phyloP scores from a whole-genome alignment of 2,329 filamentous ascomycete genomes.

The Fusarium continuum region DNA sequence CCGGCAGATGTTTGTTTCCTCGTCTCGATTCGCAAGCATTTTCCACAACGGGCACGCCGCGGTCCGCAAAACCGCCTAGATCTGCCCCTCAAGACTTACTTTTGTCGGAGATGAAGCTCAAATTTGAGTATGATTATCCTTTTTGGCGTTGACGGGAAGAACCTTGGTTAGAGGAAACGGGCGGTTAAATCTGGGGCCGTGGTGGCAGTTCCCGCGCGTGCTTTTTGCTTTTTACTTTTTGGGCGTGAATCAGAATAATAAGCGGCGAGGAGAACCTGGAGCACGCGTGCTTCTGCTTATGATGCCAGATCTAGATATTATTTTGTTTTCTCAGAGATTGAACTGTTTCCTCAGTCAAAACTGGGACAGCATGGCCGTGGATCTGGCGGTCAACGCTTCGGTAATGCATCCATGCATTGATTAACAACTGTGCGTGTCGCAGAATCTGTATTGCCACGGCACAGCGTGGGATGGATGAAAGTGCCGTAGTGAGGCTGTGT shows the following conservation, averaged over 20 bases:
- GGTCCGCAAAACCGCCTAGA: not conserved
- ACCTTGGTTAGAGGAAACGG: slow-evolving; percentile 17
- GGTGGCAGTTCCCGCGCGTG: slow-evolving; percentile 12
- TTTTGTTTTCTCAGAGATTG: too few species aligned
- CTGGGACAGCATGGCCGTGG: not conserved
- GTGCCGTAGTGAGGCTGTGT: slow-evolving; percentile 16
- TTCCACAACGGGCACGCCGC: slow-evolving; percentile 1
- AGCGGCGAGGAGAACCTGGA: not conserved
- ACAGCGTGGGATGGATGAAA: slow-evolving; percentile 16
- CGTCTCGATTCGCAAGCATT: slow-evolving; percentile 17
- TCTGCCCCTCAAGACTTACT: not conserved
- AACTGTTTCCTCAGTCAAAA: not conserved
- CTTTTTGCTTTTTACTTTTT: slow-evolving; percentile 34
- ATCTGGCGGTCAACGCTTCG: slow-evolving; percentile 12
- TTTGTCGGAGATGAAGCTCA: not conserved
- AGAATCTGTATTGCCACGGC: slow-evolving; percentile 15
- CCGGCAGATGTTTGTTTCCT: slow-evolving; percentile 19
- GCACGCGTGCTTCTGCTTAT: not conserved
- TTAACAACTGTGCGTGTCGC: not conserved
- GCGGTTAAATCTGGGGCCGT: slow-evolving; percentile 36
- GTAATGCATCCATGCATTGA: not conserved
- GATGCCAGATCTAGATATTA: too few species aligned
- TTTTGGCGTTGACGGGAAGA: slow-evolving; percentile 9
- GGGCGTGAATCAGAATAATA: slow-evolving; percentile 1
- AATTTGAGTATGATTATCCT: not conserved